Conservation (phyloP, 106 monocot species). For the Gastrodia elata region DNA sequence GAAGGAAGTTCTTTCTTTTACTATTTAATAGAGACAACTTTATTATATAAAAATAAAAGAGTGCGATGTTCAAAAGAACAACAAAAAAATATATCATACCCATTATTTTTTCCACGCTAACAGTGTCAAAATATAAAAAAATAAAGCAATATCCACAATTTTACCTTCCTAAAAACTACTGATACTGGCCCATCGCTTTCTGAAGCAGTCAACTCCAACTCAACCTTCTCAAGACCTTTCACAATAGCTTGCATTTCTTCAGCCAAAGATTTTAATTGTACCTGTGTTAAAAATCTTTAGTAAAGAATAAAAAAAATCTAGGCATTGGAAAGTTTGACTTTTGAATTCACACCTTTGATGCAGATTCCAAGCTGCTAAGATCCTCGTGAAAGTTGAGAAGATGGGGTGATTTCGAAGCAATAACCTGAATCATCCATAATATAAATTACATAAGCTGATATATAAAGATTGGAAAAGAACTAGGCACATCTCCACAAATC, state of each 20-base stretch:
- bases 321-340: background rate
- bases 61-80: background rate
- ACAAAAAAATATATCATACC: background rate
- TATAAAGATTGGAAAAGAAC: background rate
- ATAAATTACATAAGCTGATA: background rate
- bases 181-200: constrained; percentile 98
- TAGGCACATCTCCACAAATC: background rate
- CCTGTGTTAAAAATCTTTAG: constrained; percentile 18
- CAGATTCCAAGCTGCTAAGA: constrained; percentile 73
- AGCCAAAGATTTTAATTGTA: constrained; percentile 80
- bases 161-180: constrained; percentile 80
- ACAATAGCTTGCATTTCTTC: constrained; percentile 99
- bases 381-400: constrained; percentile 82
- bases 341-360: constrained; percentile 61
- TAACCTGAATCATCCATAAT: constrained; percentile 40
- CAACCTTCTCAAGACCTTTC: constrained; percentile 88
- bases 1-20: background rate
- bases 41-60: background rate
- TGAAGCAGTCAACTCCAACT: constrained; percentile 64
- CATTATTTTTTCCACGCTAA: background rate
- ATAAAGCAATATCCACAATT: background rate
- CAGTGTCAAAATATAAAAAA: background rate
- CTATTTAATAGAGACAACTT: background rate
- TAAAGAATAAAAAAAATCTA: background rate
- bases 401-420: constrained; percentile 70